Evolutionary conservation across 768 basidiomycete genomes (phyloP).

Genomic region (Kwoniella mangroviensis): DNA sequence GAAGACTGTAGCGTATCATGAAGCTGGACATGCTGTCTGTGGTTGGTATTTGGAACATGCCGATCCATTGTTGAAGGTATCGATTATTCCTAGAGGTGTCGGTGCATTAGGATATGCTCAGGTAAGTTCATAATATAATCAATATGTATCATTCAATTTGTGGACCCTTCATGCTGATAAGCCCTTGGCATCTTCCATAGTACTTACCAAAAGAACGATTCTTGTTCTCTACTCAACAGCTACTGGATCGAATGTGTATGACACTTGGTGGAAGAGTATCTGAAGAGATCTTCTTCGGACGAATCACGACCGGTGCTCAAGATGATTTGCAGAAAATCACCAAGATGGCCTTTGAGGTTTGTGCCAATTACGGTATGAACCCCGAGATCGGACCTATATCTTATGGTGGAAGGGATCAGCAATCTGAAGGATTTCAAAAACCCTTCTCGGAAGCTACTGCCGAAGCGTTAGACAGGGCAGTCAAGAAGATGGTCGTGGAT

Average conservation of each 20-base stretch:
- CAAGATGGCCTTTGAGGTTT: slow-evolving; percentile 89
- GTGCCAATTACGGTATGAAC: slow-evolving; percentile 97
- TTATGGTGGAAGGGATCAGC: slow-evolving; percentile 84
- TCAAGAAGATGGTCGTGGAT: slow-evolving; percentile 91
- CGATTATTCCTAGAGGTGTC: slow-evolving; percentile 94
- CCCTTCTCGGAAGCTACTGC: slow-evolving; percentile 98
- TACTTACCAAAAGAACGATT: slow-evolving; percentile 96
- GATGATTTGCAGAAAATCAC: slow-evolving; percentile 99
- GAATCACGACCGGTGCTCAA: slow-evolving; percentile 94
- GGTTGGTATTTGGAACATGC: slow-evolving; percentile 99
- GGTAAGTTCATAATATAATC: slow-evolving; percentile 59
- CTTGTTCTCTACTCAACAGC: slow-evolving; percentile 91
- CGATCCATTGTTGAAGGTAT: slow-evolving; percentile 94
- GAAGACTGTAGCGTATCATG: slow-evolving; percentile 97
- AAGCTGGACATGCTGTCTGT: slow-evolving; percentile 97
- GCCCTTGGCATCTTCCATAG: slow-evolving; percentile 42
- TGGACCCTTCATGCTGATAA: slow-evolving; percentile 5
- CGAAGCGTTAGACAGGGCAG: slow-evolving; percentile 79
- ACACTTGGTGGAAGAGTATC: slow-evolving; percentile 96
- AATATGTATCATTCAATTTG: slow-evolving; percentile 30
- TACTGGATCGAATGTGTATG: slow-evolving; percentile 96
- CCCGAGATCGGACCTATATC: slow-evolving; percentile 91
- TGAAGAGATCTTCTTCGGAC: slow-evolving; percentile 96
- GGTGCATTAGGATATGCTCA: slow-evolving; percentile 97
- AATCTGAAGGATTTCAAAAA: slow-evolving; percentile 89